These are phyloP conservation scores for Niebla homalea DNA, from an alignment of 495 filamentous ascomycete species.

Conservation along the genomic window DNA sequence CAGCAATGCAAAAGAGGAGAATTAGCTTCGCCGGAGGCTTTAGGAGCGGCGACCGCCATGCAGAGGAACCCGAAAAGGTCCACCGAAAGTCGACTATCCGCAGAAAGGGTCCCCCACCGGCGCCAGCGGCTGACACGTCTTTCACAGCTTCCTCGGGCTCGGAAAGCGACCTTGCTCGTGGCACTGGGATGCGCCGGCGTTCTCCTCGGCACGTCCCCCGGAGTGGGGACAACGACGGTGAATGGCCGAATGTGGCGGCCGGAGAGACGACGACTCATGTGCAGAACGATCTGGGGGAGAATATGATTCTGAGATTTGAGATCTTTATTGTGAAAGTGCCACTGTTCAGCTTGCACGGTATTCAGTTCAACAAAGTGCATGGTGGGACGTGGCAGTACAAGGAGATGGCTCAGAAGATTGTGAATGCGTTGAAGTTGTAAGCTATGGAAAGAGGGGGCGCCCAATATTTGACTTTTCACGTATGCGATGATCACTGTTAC, in stretches of 20 bases:
- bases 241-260: conserved; percentile 26
- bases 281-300: conserved; percentile 69
- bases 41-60: conserved; percentile 46
- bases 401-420: conserved; percentile 89
- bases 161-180: conserved; percentile 30
- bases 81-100: conserved; percentile 28
- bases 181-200: neutral
- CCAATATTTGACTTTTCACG: no score
- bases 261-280: conserved; percentile 79
- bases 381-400: conserved; percentile 98
- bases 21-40: conserved; percentile 67
- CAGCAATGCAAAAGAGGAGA: conserved; percentile 52
- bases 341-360: conserved; percentile 79
- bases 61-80: conserved; percentile 36
- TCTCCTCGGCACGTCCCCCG: conserved; percentile 26
- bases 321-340: conserved; percentile 98
- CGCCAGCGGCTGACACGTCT: conserved; percentile 46
- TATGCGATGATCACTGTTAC: no score
- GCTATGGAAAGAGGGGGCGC: neutral
- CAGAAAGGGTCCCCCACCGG: conserved; percentile 28
- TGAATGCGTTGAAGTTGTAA: conserved; percentile 74
- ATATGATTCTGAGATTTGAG: conserved; percentile 77
- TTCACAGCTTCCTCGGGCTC: conserved; percentile 73
- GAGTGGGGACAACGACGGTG: neutral
- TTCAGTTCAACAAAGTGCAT: conserved; percentile 95